Base-by-base conservation (phyloP, 345 rosid species). In the Barbarea vulgaris region DNA sequence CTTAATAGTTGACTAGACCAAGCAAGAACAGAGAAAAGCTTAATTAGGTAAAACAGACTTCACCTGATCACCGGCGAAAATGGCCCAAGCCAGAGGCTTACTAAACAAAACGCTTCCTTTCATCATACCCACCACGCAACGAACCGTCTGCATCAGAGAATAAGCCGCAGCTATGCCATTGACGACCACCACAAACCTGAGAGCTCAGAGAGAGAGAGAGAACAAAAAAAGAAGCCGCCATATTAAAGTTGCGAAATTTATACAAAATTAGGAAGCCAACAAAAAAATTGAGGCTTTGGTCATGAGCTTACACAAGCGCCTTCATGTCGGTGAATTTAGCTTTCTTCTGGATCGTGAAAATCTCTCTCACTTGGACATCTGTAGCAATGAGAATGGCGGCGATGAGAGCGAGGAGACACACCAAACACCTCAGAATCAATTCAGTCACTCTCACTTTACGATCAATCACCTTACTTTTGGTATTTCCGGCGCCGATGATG, bases 41-140 rank as follows among this genome's bases (percentile, higher is more conserved):
- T n/a, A 1, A 52, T 9, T 30, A 11, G 14, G 12, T 25, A 25
- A 28, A 48, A 21, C 31, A 39, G 46, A 44, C 4, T 62, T 69
- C 56, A 91, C 98, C 97, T 94, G 98, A 84, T 95, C 99, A 31
- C 91, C 96, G 19, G 87, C 84, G 86, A 95, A 91, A 79, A 92
- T 90, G 69, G 80, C 83, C 97, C 97, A 90, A 73, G 97, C 97
- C 14, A 90, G 69, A 72, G 97, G 89, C 86, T 87, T 92, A 81
- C 74, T 90, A 51, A 86, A 75, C 67, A 92, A 87, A 36, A 83
- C 88, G 69, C 60, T 84, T 72, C 96, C 97, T 76, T 82, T 83
- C 47, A 86, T 73, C 89, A 90, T 73, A 66, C 87, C 81, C 79
- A 87, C 86, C 41, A 80, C 85, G 78, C 99, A 91, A 73, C 97